phyloP scores from a whole-genome alignment of 2,329 filamentous ascomycete species.

The Fusarium pilosicola region DNA sequence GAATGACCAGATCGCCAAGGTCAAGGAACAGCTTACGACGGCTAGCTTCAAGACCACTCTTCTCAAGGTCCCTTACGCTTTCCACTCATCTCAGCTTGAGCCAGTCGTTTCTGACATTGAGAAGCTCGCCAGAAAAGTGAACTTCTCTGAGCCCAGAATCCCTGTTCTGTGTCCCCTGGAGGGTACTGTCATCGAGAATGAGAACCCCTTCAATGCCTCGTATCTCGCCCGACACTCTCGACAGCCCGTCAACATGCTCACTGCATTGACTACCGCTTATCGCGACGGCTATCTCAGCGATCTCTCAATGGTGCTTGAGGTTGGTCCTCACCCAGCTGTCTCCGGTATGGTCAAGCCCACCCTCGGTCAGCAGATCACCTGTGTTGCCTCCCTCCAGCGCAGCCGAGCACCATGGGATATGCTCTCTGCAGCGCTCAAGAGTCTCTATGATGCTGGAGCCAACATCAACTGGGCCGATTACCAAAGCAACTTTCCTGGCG shows the following conservation, averaged over 20 bases:
- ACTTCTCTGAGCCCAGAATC: conserved; percentile 5
- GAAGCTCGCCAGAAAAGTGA: conserved; percentile 2
- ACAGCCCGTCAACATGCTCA: conserved; percentile 32
- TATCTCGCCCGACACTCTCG: conserved; percentile 31
- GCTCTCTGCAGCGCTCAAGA: conserved; percentile 13
- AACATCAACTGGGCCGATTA: conserved; percentile 44
- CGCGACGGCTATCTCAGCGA: conserved; percentile 6
- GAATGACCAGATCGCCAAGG: conserved; percentile 7
- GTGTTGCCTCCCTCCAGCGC: conserved; percentile 25
- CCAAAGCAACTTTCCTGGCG: conserved; percentile 35
- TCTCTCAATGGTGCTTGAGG: conserved; percentile 23
- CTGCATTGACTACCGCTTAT: conserved; percentile 2
- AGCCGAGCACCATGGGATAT: conserved; percentile 21
- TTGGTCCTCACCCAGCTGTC: conserved; percentile 35
- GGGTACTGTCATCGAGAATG: conserved; percentile 15
- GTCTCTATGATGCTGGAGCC: conserved; percentile 19
- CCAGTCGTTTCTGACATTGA: conserved; percentile 60
- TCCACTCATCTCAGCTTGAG: conserved; percentile 52
- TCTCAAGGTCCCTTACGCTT: conserved; percentile 51
- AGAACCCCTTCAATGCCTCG: conserved; percentile 5
- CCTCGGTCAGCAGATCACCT: conserved; percentile 20
- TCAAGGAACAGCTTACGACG: conserved; percentile 8
- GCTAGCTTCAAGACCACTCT: conserved; percentile 45
- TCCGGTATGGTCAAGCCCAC: conserved; percentile 32
- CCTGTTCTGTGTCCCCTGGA: conserved; percentile 26